Evolutionary conservation across 2,329 filamentous ascomycete species (phyloP).

Genomic region (Cladobotryum mycophilum): DNA sequence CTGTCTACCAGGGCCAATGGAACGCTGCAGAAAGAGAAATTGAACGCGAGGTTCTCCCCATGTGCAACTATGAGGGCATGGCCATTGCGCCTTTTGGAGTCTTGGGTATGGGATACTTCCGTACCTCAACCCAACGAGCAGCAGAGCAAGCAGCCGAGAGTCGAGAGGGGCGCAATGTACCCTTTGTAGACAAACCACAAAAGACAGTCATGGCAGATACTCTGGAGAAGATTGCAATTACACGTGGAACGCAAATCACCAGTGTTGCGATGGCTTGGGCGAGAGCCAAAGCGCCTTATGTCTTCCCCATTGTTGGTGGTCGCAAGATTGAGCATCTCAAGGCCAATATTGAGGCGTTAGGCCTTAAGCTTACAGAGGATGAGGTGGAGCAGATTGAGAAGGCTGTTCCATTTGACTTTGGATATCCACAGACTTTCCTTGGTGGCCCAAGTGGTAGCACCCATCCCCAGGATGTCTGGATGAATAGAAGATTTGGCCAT

Average conservation of each 20-base stretch:
- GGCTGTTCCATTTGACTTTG: slow-evolving; percentile 47
- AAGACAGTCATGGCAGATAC: slow-evolving; percentile 17
- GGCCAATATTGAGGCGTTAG: slow-evolving; percentile 62
- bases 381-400: slow-evolving; percentile 62
- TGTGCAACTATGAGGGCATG: slow-evolving; percentile 30
- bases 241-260: slow-evolving; percentile 9
- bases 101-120: slow-evolving; percentile 33
- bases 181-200: slow-evolving; percentile 6
- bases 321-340: slow-evolving; percentile 64
- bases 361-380: slow-evolving; percentile 49
- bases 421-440: slow-evolving; percentile 28
- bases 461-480: slow-evolving; percentile 2
- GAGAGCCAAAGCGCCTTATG: slow-evolving; percentile 51
- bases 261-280: slow-evolving; percentile 51
- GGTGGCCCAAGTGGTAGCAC: slow-evolving; percentile 1
- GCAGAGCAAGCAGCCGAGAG: not conserved
- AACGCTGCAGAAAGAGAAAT: slow-evolving; percentile 21
- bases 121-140: slow-evolving; percentile 3
- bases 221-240: slow-evolving; percentile 10
- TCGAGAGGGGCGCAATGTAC: slow-evolving; percentile 2
- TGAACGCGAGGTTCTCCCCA: slow-evolving; percentile 27
- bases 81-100: slow-evolving; percentile 40
- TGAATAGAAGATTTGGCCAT: slow-evolving; percentile 4
- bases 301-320: slow-evolving; percentile 67
- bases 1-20: slow-evolving; percentile 26